These are phyloP conservation scores for Xerocomellus dryophilus DNA, from an alignment of 768 basidiomycete species.

Conservation along the genomic window DNA sequence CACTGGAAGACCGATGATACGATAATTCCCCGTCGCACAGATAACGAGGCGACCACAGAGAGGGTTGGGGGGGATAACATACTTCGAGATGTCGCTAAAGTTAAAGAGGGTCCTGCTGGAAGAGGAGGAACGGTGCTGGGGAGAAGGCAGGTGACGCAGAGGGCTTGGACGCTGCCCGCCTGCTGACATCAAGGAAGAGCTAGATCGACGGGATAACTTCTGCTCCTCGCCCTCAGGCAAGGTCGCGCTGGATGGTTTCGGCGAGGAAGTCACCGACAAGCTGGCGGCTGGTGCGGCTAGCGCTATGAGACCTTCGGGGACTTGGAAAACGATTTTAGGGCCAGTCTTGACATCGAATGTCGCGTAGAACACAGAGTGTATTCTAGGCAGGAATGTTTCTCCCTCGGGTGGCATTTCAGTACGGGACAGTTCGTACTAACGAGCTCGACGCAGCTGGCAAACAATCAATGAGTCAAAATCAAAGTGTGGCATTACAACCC, in stretches of 20 bases:
- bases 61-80: conserved; percentile 85
- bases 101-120: conserved; percentile 66
- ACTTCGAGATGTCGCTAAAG: conserved; percentile 89
- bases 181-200: conserved; percentile 48
- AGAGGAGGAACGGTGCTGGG: conserved; percentile 48
- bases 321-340: conserved; percentile 88
- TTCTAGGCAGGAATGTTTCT: conserved; percentile 73
- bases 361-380: conserved; percentile 91
- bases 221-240: conserved; percentile 34
- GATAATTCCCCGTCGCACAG: conserved; percentile 75
- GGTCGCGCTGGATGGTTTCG: conserved; percentile 32
- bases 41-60: conserved; percentile 88
- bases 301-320: conserved; percentile 87
- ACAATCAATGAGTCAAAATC: background rate
- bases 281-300: conserved; percentile 32
- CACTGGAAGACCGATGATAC: conserved; percentile 91
- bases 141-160: conserved; percentile 41
- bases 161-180: conserved; percentile 43
- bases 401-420: conserved; percentile 41
- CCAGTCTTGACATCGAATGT: conserved; percentile 85
- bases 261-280: conserved; percentile 33
- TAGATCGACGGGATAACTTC: conserved; percentile 49
- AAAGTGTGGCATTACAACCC: background rate
- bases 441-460: too few species aligned
- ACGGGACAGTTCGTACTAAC: too few species aligned